These are phyloP conservation scores for Russula foetens DNA, from an alignment of 768 basidiomycete species.

Conservation along the genomic window DNA sequence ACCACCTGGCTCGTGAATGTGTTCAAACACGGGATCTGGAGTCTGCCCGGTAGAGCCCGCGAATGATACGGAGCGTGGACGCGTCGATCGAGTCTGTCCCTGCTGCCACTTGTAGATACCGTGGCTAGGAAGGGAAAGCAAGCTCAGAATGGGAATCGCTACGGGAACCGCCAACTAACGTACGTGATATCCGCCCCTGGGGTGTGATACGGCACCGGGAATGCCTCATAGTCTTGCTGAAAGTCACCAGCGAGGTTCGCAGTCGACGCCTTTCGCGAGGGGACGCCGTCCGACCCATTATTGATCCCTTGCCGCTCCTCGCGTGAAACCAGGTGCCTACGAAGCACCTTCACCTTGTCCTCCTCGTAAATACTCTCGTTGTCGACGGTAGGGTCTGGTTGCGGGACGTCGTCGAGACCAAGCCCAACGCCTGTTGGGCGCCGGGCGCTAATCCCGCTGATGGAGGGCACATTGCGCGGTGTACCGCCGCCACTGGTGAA, in stretches of 20 bases:
- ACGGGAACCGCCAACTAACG: slow-evolving; percentile 29
- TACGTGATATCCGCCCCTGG: slow-evolving; percentile 91
- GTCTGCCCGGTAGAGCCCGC: slow-evolving; percentile 43
- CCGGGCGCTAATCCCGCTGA: slow-evolving; percentile 35
- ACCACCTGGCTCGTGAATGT: slow-evolving; percentile 92
- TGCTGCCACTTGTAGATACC: slow-evolving; percentile 94
- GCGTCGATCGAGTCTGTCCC: slow-evolving; percentile 52
- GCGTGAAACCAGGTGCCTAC: slow-evolving; percentile 71
- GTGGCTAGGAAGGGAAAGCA: slow-evolving; percentile 40
- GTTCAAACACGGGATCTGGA: slow-evolving; percentile 74
- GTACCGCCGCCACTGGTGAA: slow-evolving; percentile 12
- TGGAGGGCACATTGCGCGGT: slow-evolving; percentile 18
- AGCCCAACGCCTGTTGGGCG: slow-evolving; percentile 22
- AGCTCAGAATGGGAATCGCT: background rate
- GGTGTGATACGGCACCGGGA: slow-evolving; percentile 83
- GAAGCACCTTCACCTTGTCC: slow-evolving; percentile 75
- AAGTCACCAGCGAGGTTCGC: slow-evolving; percentile 20
- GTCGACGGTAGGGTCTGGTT: slow-evolving; percentile 26
- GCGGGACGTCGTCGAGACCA: slow-evolving; percentile 24
- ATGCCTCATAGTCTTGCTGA: slow-evolving; percentile 54
- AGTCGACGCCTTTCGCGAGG: slow-evolving; percentile 23
- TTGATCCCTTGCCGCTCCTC: slow-evolving; percentile 43
- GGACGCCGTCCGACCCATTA: slow-evolving; percentile 28
- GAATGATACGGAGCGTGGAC: slow-evolving; percentile 66
- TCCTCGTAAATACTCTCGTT: slow-evolving; percentile 65